These are phyloP conservation scores for Rhynchospora breviuscula DNA, from an alignment of 176 grass and related monocot genomes.

Conservation along the genomic window DNA sequence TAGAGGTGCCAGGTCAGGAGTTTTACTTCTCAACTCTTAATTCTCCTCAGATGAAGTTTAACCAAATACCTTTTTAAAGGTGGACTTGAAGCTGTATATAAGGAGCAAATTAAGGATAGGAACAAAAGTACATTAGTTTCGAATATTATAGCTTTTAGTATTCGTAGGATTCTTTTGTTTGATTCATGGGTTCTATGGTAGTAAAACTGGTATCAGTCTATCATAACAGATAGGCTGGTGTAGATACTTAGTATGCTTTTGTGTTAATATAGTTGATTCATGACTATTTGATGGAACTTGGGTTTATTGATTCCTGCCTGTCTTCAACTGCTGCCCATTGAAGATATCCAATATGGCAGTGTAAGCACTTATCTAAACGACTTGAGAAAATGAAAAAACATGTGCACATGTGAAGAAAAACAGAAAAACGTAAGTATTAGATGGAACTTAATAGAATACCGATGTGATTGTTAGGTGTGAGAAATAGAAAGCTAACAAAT, in stretches of 20 bases:
- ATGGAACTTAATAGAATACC: not conserved
- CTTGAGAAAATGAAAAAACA: not conserved
- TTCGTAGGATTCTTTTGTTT: constrained; percentile 22
- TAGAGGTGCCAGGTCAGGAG: constrained; percentile 11
- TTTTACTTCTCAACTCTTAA: not conserved
- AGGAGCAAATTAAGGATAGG: constrained; percentile 17
- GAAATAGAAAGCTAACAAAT: constrained; percentile 18
- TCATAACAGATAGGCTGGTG: not conserved
- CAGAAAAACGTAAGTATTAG: not conserved
- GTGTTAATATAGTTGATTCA: not conserved
- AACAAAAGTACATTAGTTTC: not conserved
- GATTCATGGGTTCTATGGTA: not conserved
- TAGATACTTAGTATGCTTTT: not conserved
- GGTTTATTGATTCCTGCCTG: not conserved
- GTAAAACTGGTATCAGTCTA: not conserved
- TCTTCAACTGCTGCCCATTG: not conserved
- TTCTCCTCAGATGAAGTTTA: not conserved
- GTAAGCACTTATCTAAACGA: not conserved
- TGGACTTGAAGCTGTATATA: constrained; percentile 9
- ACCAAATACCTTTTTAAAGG: not conserved
- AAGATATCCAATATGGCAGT: not conserved
- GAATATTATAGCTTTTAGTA: not conserved
- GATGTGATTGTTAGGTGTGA: constrained; percentile 15
- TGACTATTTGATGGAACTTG: not conserved
- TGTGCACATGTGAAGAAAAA: constrained; percentile 12